phyloP scores from a whole-genome alignment of 1,139 yeast species.

The Arxiozyma slooffiae region DNA sequence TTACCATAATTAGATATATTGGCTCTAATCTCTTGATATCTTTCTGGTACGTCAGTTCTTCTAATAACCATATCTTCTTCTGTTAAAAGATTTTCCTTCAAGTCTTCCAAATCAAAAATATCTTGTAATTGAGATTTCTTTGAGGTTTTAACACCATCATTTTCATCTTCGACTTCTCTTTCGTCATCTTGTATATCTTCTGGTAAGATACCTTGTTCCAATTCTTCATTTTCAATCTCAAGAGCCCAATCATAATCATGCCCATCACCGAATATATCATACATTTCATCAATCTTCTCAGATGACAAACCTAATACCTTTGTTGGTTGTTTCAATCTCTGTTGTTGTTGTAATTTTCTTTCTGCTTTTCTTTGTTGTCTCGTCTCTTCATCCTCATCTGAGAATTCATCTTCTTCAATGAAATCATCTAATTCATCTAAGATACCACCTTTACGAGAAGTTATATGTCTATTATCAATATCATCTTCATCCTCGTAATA shows the following conservation, averaged over 20 bases:
- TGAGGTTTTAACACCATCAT: conserved; percentile 31
- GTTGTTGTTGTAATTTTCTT: conserved; percentile 30
- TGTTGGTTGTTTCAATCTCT: conserved; percentile 39
- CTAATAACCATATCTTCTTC: conserved; percentile 87
- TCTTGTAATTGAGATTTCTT: conserved; percentile 61
- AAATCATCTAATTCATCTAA: conserved; percentile 90
- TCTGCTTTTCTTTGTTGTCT: conserved; percentile 34
- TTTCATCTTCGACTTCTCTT: conserved; percentile 37
- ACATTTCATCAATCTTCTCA: conserved; percentile 85
- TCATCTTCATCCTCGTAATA: conserved; percentile 17
- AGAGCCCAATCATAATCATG: conserved; percentile 97
- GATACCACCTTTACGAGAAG: conserved; percentile 20
- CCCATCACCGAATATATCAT: conserved; percentile 95
- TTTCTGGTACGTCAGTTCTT: conserved; percentile 81
- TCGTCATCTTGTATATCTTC: conserved; percentile 36
- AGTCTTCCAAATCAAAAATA: conserved; percentile 89
- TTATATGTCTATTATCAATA: conserved; percentile 28
- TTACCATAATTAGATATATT: conserved; percentile 52
- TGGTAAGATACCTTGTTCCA: conserved; percentile 31
- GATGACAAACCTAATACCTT: conserved; percentile 75
- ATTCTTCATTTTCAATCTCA: conserved; percentile 69
- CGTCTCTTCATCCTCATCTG: conserved; percentile 75
- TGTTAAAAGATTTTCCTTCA: conserved; percentile 81
- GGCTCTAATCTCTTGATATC: conserved; percentile 69
- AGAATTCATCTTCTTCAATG: conserved; percentile 92